Evolutionary conservation across 352 stramenopile genomes (phyloP).

Genomic region (Phytophthora pistaciae): DNA sequence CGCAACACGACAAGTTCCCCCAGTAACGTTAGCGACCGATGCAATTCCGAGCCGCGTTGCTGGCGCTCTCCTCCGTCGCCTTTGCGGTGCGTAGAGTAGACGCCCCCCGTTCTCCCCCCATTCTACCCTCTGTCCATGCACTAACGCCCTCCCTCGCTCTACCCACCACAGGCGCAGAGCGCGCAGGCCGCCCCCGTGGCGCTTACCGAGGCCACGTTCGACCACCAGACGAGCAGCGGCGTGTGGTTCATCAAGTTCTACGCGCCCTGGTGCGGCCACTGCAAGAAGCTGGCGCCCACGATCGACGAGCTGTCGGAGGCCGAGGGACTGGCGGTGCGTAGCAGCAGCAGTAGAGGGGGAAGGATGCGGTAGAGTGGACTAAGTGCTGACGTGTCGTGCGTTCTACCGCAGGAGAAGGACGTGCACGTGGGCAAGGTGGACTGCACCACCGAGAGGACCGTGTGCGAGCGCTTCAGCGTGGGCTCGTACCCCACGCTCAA

Average conservation of each 20-base stretch:
- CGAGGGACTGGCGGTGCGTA: slow-evolving; percentile 27
- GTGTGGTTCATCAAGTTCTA: slow-evolving; percentile 90
- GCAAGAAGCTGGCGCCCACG: slow-evolving; percentile 78
- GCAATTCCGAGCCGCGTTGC: slow-evolving; percentile 22
- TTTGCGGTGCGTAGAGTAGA: slow-evolving; percentile 12
- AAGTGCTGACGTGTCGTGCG: background rate
- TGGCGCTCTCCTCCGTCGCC: slow-evolving; percentile 41
- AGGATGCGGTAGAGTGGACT: background rate
- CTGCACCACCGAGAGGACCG: slow-evolving; percentile 74
- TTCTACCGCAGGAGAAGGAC: slow-evolving; percentile 27
- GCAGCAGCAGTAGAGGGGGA: background rate
- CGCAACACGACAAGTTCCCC: slow-evolving; percentile 24
- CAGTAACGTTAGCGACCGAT: slow-evolving; percentile 7
- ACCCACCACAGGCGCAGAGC: slow-evolving; percentile 11
- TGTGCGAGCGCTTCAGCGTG: slow-evolving; percentile 86
- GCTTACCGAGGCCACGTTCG: slow-evolving; percentile 66
- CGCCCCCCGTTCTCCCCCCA: background rate
- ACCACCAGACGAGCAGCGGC: slow-evolving; percentile 56
- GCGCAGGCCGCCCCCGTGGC: slow-evolving; percentile 35
- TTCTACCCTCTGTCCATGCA: background rate
- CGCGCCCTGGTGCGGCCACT: slow-evolving; percentile 87
- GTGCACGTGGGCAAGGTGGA: slow-evolving; percentile 79
- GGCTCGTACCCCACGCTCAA: slow-evolving; percentile 88
- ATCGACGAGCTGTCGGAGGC: slow-evolving; percentile 68
- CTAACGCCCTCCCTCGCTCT: background rate